Evolutionary conservation across 441 rosid genomes (phyloP), one percentile per base, ranked within the genome.

Genomic region (Populus hybrid): DNA sequence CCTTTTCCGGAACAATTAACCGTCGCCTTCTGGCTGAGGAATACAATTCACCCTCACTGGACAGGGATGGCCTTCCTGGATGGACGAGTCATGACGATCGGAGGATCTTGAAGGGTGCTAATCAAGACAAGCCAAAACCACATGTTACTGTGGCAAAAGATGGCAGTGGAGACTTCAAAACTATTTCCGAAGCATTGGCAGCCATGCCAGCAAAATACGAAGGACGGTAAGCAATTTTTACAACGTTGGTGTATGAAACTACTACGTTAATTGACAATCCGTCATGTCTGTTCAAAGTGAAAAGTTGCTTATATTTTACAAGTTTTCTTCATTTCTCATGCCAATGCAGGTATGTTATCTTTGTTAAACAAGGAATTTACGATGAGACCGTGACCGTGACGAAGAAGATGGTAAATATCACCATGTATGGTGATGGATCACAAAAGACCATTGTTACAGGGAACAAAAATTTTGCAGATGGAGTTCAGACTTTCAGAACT

Each of bases 371-470:
- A 77, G 98, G 97, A 50, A 19, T 86, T 66, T 94, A 91, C 36
- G 92, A 90, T 0, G 96, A 94, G 82, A 65, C 57, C 16, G 93
- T 92, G 66, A 81, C 65, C 6, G 81, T 94, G 59, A 79, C 85
- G 14, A 89, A 89, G 83, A 79, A 82, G 70, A 90, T 84, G 85
- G 84, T 59, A 1, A 94, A 92, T 74, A 63, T 92, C 42, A 89
- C 94, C 23, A 83, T 94, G 75, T 85, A 82, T n/a, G 98, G 98
- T 7, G 97, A 92, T 72, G 98, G 97, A 73, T 92, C 97, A 24
- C 90, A 88, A 61, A 94, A 92, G 85, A 79, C 84, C 2, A 79
- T 91, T 28, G 74, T 92, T 66, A 87, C 92, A 1, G 94, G 94
- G 10, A 85, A 61, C 77, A 91, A 87, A 79, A 90, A 88, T 78